Evolutionary conservation across 306 rosid species (phyloP), one percentile per base, ranked within the genome.

Genomic region (Comarum palustre): DNA sequence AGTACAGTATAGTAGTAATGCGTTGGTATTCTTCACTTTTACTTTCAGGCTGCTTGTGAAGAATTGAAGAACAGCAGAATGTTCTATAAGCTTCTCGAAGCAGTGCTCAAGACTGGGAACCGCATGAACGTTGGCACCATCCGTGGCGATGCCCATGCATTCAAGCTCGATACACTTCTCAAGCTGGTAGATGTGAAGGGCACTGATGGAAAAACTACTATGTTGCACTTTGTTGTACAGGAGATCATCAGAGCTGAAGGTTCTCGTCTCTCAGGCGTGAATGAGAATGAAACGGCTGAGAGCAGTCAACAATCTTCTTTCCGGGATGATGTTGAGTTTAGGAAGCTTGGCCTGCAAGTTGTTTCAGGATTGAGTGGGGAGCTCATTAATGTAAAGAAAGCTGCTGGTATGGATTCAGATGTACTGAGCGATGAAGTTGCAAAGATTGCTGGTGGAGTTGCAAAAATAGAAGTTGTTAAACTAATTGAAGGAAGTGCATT

Each of bases 71-170:
- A 66, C 61, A 93, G 89, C 82, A 84, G 85, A 78, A 86, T 93
- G 94, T 90, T 93, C 82, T 52, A 84, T 76, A 93, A 93, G 82
- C 91, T 90, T 79, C 96, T 93, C 20, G 97, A 93, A 79, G 97
- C 96, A 3, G 96, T 90, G 58, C 90, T 93, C 54, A 93, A 84
- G 79, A 89, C 98, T 12, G 98, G 98, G 80, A 93, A 93, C 69
- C 88, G 97, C 8, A 89, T 93, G 98, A 93, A 93, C 68, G 85
- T 90, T 66, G 98, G 98, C 76, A 93, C 98, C 54, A 86, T 87
- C 39, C 94, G 96, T 1, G 98, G 98, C 10, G 97, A 90, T 72
- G 97, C 98, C 11, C 97, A 85, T 12, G 98, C 97, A 20, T 90
- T 90, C 79, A 90, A 90, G 83, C 94, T 93, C 34, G 98, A 93